A percentile compares a stretch with the other conserved stretches of the same genome.
These are phyloP conservation scores for Diaporthe citrichinensis DNA, from an alignment of 2,329 filamentous ascomycete species.

Conservation along the genomic window DNA sequence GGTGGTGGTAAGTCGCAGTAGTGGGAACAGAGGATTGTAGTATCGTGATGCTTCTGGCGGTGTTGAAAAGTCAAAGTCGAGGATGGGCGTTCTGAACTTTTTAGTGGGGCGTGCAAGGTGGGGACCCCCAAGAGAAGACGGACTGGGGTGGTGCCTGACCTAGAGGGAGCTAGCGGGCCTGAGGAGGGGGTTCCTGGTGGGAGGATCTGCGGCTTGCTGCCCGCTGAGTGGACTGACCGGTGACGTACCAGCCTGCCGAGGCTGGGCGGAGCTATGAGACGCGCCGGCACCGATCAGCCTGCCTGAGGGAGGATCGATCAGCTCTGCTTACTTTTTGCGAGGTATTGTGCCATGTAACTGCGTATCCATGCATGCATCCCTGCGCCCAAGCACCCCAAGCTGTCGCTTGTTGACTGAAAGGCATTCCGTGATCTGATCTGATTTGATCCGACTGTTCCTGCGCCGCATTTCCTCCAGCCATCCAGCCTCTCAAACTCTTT, in stretches of 20 bases:
- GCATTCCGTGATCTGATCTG: slow-evolving; percentile 21
- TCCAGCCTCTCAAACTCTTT: neutral
- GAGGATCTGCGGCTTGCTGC: slow-evolving; percentile 17
- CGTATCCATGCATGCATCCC: neutral
- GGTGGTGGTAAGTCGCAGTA: neutral
- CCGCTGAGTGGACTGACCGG: neutral
- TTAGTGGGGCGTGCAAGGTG: neutral
- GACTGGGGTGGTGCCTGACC: slow-evolving; percentile 15
- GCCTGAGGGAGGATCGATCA: slow-evolving; percentile 5
- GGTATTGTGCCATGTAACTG: neutral
- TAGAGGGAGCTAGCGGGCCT: neutral
- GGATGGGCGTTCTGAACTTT: slow-evolving; percentile 28
- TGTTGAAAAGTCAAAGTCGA: slow-evolving; percentile 31
- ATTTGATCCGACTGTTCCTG: slow-evolving; percentile 2
- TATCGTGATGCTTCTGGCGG: neutral
- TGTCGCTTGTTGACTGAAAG: slow-evolving; percentile 6
- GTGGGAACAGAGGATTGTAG: neutral
- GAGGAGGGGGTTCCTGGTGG: neutral
- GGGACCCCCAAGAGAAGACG: neutral
- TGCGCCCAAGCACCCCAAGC: neutral
- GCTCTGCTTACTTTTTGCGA: neutral
- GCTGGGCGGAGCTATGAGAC: slow-evolving; percentile 22
- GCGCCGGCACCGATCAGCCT: slow-evolving; percentile 13
- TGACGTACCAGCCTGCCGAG: slow-evolving; percentile 29
- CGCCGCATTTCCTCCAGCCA: neutral